These are phyloP conservation scores for Phytophthora citricola DNA, from an alignment of 352 stramenopile species.

Conservation along the genomic window DNA sequence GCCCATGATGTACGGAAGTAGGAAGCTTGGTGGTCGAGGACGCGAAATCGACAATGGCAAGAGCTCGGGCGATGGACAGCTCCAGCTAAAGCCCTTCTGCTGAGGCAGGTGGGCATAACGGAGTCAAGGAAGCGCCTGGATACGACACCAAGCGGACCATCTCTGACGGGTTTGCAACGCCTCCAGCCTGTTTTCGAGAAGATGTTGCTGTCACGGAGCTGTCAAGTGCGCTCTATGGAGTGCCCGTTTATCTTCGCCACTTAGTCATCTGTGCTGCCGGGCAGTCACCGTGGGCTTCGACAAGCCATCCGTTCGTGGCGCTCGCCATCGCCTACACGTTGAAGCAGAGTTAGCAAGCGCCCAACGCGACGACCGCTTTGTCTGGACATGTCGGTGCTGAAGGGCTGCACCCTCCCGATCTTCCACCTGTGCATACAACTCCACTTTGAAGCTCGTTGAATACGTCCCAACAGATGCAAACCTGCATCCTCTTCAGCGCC, in stretches of 20 bases:
- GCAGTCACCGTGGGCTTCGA: too few relatives aligned
- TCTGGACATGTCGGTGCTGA: not conserved
- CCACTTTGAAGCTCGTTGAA: conserved; percentile 1
- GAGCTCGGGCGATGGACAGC: conserved; percentile 4
- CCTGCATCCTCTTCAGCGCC: conserved; percentile 17
- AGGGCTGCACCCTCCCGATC: conserved; percentile 3
- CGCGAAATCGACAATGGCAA: conserved; percentile 34
- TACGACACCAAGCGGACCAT: conserved; percentile 13
- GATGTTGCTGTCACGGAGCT: conserved; percentile 17
- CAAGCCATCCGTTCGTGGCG: conserved; percentile 15
- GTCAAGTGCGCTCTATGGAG: conserved; percentile 14
- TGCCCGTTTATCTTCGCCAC: conserved; percentile 2
- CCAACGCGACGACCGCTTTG: conserved; percentile 17
- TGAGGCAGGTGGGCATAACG: conserved; percentile 10
- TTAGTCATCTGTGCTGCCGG: conserved; percentile 5
- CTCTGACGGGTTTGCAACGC: conserved; percentile 22
- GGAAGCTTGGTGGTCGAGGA: conserved; percentile 31
- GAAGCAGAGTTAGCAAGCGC: conserved; percentile 16
- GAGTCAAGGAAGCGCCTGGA: conserved; percentile 24
- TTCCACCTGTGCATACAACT: not conserved
- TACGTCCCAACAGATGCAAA: conserved; percentile 19
- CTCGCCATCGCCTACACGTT: conserved; percentile 19
- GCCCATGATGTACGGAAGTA: conserved; percentile 15
- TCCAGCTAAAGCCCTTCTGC: conserved; percentile 5
- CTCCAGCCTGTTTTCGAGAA: conserved; percentile 33